phyloP scores from a whole-genome alignment of 768 basidiomycete genomes.

The Boletales sp. region DNA sequence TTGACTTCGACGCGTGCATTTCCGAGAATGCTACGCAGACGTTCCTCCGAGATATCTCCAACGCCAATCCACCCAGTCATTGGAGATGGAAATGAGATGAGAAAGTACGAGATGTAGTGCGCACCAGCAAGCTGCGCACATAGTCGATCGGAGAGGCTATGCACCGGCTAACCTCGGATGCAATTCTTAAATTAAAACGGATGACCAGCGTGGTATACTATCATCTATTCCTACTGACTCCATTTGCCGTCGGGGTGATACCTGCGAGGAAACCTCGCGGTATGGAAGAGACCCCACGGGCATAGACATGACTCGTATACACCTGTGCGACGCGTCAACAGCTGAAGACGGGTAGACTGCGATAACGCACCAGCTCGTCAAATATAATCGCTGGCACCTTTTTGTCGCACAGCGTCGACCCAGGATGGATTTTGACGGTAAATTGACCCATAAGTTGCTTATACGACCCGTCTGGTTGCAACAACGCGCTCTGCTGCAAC shows the following conservation, averaged over 20 bases:
- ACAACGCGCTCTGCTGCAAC: slow-evolving; percentile 76
- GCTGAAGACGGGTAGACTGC: neutral
- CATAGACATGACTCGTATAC: slow-evolving; percentile 82
- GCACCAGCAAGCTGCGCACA: no score
- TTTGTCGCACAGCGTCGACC: slow-evolving; percentile 77
- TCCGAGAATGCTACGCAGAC: slow-evolving; percentile 8
- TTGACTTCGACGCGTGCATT: slow-evolving; percentile 20
- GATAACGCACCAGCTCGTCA: slow-evolving; percentile 77
- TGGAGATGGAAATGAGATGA: no score
- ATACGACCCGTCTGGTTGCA: slow-evolving; percentile 86
- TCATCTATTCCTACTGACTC: slow-evolving; percentile 11
- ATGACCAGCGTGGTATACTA: neutral
- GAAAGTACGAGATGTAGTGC: no score
- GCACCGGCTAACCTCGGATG: no score
- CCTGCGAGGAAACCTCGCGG: slow-evolving; percentile 49
- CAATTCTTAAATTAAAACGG: no score
- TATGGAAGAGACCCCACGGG: slow-evolving; percentile 85
- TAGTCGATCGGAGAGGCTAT: no score
- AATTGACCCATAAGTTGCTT: slow-evolving; percentile 74
- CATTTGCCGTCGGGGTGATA: slow-evolving; percentile 14
- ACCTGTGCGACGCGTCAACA: slow-evolving; percentile 43
- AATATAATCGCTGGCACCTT: slow-evolving; percentile 87
- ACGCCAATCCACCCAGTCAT: neutral
- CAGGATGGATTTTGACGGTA: slow-evolving; percentile 89
- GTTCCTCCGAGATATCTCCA: neutral